Evolutionary conservation across 148 eudicot genomes (phyloP), one percentile per base, ranked within the genome.

Genomic region (Chenopodium suecicum): DNA sequence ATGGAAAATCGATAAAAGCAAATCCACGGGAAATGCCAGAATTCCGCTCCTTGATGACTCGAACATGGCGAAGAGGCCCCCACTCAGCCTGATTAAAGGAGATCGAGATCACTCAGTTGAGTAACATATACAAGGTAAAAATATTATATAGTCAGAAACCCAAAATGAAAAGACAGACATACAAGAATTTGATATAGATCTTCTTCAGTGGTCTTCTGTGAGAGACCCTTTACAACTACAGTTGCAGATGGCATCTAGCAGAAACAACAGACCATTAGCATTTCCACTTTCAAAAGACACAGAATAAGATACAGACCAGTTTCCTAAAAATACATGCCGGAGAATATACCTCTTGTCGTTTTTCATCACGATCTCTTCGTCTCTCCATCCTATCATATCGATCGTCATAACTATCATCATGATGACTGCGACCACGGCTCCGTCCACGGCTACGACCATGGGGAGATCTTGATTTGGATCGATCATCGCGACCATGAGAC

Each of bases 51-150:
- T 91, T 95, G 78, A 95, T 92, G 54, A 95, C 93, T 73, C 98
- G 94, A 68, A 93, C 98, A 87, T 95, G 91, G 56, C 94, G 97
- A 79, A 95, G 91, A 60, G 98, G 98, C 32, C 97, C 98, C 98
- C 98, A 95, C 82, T 95, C 98, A 86, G 98, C 98, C 98, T 95
- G 88, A 82, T 79, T 72, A 82, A 76, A 73, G 29, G 48, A 78
- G 23, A 14, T 47, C 50, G 41, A 76, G 23, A 14, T 47, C 54
- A 74, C 52, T 70, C 62, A 67, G 76, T 75, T 32, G 67, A 47
- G 60, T 14, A 23, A 52, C 66, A 25, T 34, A 25, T 34, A 73
- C 52, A 78, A 70, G 29, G 32, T 27, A 6, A 48, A 34, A 8
- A 81, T 58, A 70, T 4, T 14, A 73, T 72, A 50, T 2, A 10